phyloP scores from a whole-genome alignment of 176 grass and related monocot genomes.

The Carex myosuroides region DNA sequence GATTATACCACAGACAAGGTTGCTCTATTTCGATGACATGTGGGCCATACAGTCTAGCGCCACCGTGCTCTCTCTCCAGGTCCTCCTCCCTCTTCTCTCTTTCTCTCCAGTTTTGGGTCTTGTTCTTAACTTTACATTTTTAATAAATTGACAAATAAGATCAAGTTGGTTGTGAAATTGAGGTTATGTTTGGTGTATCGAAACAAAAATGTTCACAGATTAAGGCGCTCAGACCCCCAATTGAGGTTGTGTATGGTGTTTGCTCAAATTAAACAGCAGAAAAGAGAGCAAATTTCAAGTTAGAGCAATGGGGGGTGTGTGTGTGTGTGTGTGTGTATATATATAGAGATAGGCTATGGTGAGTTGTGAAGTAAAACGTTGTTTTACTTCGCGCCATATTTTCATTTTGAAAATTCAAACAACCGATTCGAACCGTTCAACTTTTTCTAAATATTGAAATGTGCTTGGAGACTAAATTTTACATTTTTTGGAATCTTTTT shows the following conservation, averaged over 20 bases:
- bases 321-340: too few relatives aligned
- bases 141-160: background rate
- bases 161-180: background rate
- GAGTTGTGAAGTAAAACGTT: too few relatives aligned
- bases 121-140: background rate
- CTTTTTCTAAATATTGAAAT: too few relatives aligned
- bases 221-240: background rate
- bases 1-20: constrained; percentile 32
- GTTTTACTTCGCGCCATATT: too few relatives aligned
- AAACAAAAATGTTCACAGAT: background rate
- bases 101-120: background rate
- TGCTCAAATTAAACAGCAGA: background rate
- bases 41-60: constrained; percentile 39
- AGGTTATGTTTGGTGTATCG: background rate
- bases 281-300: background rate
- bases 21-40: constrained; percentile 87
- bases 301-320: background rate
- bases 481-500: too few relatives aligned
- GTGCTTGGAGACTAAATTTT: too few relatives aligned
- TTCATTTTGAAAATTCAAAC: too few relatives aligned
- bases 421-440: too few relatives aligned
- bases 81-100: background rate
- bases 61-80: constrained; percentile 41
- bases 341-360: too few relatives aligned
- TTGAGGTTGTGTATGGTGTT: background rate